Conservation (phyloP, 805 yeast genomes). For the Ogataea trehalophila region DNA sequence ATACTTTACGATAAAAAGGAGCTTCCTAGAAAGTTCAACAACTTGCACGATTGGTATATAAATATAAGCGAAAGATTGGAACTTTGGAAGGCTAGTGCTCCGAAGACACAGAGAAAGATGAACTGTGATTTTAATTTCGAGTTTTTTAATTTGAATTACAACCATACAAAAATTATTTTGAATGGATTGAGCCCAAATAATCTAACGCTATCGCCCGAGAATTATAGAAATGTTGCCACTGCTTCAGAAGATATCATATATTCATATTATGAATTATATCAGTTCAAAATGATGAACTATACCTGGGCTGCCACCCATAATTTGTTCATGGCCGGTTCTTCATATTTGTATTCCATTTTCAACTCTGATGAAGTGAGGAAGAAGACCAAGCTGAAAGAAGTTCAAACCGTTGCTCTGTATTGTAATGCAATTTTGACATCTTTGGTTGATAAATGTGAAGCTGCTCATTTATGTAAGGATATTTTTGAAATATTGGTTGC, state of each 20-base stretch:
- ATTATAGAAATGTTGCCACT: constrained; percentile 51
- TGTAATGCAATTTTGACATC: constrained; percentile 57
- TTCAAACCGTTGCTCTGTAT: constrained; percentile 43
- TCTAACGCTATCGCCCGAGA: constrained; percentile 46
- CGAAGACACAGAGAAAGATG: constrained; percentile 53
- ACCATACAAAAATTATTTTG: constrained; percentile 65
- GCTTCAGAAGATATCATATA: constrained; percentile 64
- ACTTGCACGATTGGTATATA: constrained; percentile 58
- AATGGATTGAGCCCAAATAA: constrained; percentile 77
- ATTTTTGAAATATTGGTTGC: constrained; percentile 68
- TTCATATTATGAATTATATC: constrained; percentile 54
- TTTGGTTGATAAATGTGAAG: constrained; percentile 67
- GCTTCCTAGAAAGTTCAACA: constrained; percentile 56
- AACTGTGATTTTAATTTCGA: constrained; percentile 70
- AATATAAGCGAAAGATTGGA: constrained; percentile 49
- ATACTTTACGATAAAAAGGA: constrained; percentile 68
- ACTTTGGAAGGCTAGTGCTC: constrained; percentile 56
- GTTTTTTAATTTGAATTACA: constrained; percentile 69
- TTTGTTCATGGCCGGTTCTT: constrained; percentile 83
- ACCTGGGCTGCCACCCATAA: constrained; percentile 94
- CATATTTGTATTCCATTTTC: constrained; percentile 72
- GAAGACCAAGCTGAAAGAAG: constrained; percentile 40
- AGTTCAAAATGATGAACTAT: constrained; percentile 62
- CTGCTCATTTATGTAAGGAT: constrained; percentile 67
- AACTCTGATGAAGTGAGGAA: constrained; percentile 54